Evolutionary conservation across 768 basidiomycete genomes (phyloP).

Genomic region (Termitomyces sp.): DNA sequence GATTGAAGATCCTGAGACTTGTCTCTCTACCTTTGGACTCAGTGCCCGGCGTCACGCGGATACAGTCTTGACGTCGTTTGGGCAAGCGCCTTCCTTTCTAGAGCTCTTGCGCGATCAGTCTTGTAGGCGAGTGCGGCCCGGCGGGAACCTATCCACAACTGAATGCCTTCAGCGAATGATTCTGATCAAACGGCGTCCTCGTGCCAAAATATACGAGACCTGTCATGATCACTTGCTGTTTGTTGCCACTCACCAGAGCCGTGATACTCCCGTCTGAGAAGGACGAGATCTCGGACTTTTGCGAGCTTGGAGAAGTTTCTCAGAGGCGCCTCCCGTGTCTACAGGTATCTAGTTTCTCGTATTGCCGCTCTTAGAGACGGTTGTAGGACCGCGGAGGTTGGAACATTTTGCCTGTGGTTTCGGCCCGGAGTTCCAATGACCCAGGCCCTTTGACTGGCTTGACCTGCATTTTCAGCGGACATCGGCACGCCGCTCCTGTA

Average conservation of each 20-base stretch:
- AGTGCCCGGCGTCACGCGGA: background rate
- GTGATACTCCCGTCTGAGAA: background rate
- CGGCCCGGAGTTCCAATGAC: conserved; percentile 5
- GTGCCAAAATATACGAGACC: background rate
- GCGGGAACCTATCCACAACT: background rate
- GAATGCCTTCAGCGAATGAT: conserved; percentile 1
- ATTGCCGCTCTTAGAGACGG: background rate
- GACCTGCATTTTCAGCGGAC: background rate
- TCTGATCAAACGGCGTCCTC: conserved; percentile 6
- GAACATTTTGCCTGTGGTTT: background rate
- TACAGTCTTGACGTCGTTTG: background rate
- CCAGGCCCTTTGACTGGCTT: background rate
- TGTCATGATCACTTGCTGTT: background rate
- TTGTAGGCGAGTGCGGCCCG: conserved; percentile 2
- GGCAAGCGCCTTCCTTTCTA: background rate
- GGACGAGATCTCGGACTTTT: conserved; percentile 7
- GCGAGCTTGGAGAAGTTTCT: conserved; percentile 6
- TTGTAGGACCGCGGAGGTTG: conserved; percentile 7
- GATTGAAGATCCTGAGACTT: background rate
- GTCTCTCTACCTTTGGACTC: background rate
- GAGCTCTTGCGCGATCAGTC: background rate
- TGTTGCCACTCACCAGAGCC: conserved; percentile 1
- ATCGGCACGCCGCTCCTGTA: conserved; percentile 6
- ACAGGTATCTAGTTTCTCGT: background rate
- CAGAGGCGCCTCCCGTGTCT: background rate